Base-by-base conservation (phyloP, 192 early-diverging fungal genomes). In the Coemansia sp. region DNA sequence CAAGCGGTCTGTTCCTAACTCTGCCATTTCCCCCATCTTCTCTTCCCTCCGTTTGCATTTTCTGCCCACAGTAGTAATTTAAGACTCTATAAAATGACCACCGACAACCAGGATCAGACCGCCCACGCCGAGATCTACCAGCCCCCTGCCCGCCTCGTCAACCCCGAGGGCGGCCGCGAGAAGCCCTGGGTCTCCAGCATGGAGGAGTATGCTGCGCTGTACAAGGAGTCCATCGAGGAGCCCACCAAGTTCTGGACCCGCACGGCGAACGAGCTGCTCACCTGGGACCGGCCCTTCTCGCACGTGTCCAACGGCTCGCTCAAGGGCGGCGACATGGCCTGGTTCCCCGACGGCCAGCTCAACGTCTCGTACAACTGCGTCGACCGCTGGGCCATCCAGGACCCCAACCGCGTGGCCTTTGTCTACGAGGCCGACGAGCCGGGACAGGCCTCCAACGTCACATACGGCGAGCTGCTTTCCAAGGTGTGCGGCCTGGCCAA, bases 341-440 rank as follows among this genome's bases (percentile, higher is more conserved):
- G 95, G 95, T 98, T 98, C 79, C 73, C 81, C 26, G 87, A 89
- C 55, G 95, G 95, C 34, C 71, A 87, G 58, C 78, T 98, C 56
- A 98, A 98, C 62, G 90, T 85, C n/a, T 81, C 87, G 23, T 89
- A 89, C 80, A 98, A 98, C 83, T 95, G 92, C 77, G 86, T 98
- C 26, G 95, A 98, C 67, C 86, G 95, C 36, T 90, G 93, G 73
- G 95, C 93, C 26, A 40, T 81, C 18, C 53, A 71, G 36, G 78
- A 87, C 51, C 93, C 93, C 13, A 74, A 84, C 60, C 67, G 87
- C 78, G 64, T 87, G 24, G 91, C 91, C 33, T 89, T 93, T 61
- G 85, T 93, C 44, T 84, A 90, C 71, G 91, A 94, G 75, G 86
- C 86, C 18, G 91, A 93, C 78, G 91, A 94, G 60, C 90, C 91